Conservation (phyloP, 2,329 filamentous ascomycete genomes). For the Diaporthe sp. region DNA sequence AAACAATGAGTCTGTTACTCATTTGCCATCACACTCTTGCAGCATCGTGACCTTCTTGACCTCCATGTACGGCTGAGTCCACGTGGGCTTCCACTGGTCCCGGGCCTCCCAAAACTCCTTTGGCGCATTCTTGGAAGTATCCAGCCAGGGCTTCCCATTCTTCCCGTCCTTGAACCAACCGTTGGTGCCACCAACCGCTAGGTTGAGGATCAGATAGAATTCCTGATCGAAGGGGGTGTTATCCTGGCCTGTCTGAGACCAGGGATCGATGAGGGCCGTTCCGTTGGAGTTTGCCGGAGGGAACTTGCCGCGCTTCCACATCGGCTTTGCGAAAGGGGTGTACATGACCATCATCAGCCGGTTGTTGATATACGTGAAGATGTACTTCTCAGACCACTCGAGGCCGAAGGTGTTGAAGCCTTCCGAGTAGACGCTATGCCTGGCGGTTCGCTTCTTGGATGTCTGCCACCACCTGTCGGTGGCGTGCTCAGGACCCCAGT, state of each 20-base stretch:
- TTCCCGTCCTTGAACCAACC: slow-evolving; percentile 86
- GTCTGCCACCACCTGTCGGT: slow-evolving; percentile 89
- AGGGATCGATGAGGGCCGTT: slow-evolving; percentile 73
- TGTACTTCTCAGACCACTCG: slow-evolving; percentile 90
- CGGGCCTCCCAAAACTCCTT: slow-evolving; percentile 83
- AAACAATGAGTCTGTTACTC: slow-evolving; percentile 58
- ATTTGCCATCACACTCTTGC: slow-evolving; percentile 75
- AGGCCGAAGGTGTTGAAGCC: slow-evolving; percentile 84
- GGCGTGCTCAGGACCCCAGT: slow-evolving; percentile 81
- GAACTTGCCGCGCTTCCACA: slow-evolving; percentile 80
- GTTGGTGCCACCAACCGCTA: slow-evolving; percentile 83
- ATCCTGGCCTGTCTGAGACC: slow-evolving; percentile 71
- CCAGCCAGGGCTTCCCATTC: slow-evolving; percentile 84
- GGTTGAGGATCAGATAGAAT: slow-evolving; percentile 83
- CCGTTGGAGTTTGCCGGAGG: slow-evolving; percentile 75
- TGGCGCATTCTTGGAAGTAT: slow-evolving; percentile 74
- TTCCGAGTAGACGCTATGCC: slow-evolving; percentile 80
- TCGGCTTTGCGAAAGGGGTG: slow-evolving; percentile 77
- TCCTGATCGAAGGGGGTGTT: slow-evolving; percentile 82
- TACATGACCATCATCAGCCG: slow-evolving; percentile 86
- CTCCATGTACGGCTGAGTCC: slow-evolving; percentile 77
- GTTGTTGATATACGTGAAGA: slow-evolving; percentile 89
- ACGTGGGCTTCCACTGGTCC: slow-evolving; percentile 78
- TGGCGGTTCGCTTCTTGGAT: slow-evolving; percentile 80
- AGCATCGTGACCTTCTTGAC: slow-evolving; percentile 79